These are phyloP conservation scores for Leccinum fallax DNA, from an alignment of 1,284 basidiomycete genomes.

Conservation along the genomic window DNA sequence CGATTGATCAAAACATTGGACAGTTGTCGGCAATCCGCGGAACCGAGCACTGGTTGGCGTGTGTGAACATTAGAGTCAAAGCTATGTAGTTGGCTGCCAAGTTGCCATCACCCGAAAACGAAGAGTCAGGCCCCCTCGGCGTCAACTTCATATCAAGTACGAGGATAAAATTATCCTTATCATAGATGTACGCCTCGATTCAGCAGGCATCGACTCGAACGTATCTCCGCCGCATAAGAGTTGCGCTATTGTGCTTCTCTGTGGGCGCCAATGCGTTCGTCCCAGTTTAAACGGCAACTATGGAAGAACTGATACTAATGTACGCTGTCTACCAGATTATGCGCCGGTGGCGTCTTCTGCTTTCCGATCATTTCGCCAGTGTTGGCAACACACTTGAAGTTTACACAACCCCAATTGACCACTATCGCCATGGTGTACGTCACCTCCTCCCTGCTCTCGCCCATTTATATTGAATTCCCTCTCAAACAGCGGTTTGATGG, in stretches of 20 bases:
- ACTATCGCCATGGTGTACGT: constrained; percentile 69
- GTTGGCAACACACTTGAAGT: constrained; percentile 56
- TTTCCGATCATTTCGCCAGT: constrained; percentile 73
- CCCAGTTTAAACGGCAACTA: neutral
- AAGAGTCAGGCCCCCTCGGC: too few species aligned
- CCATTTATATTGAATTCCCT: neutral
- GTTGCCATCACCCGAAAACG: too few species aligned
- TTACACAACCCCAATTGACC: constrained; percentile 76
- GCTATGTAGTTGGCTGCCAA: too few species aligned
- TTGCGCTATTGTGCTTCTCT: constrained; percentile 50
- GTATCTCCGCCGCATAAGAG: constrained; percentile 22
- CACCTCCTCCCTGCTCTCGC: neutral
- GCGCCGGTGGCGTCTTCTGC: constrained; percentile 73
- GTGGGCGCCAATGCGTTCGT: constrained; percentile 67
- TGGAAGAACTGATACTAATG: constrained; percentile 2
- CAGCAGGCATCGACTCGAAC: constrained; percentile 7
- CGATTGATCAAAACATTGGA: too few species aligned
- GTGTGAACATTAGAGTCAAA: too few species aligned
- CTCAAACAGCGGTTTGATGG: constrained; percentile 58
- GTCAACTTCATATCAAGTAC: neutral
- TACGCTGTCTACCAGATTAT: constrained; percentile 46
- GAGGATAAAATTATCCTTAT: neutral
- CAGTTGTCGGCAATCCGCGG: too few species aligned
- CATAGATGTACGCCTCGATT: constrained; percentile 17
- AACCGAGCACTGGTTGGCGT: too few species aligned